A percentile compares a stretch with the other conserved stretches of the same genome.
Evolutionary conservation across 495 filamentous ascomycete species (phyloP).

Genomic region (Daldinia bambusicola): DNA sequence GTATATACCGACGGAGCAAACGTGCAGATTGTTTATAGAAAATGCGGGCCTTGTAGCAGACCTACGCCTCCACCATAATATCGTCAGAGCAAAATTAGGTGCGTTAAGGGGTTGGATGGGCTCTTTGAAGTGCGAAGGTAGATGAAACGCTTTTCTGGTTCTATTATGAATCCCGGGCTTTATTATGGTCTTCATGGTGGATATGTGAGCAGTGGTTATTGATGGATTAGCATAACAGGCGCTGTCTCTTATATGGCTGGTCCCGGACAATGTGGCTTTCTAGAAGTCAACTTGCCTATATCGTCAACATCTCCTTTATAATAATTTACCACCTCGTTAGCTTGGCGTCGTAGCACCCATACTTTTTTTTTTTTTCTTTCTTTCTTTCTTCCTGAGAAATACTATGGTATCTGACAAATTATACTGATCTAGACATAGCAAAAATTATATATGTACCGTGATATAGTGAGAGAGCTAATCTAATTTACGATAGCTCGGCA

Average conservation of each 20-base stretch:
- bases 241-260: neutral
- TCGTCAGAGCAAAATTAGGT: neutral
- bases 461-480: neutral
- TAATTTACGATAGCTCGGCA: neutral
- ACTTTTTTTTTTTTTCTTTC: too few species aligned
- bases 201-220: neutral
- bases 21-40: conserved; percentile 10
- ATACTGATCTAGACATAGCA: neutral
- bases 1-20: conserved; percentile 14
- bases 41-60: conserved; percentile 11
- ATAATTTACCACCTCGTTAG: neutral
- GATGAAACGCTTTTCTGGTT: neutral
- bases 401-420: neutral
- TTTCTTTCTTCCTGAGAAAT: neutral
- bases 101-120: neutral
- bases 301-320: neutral
- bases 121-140: neutral
- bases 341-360: neutral
- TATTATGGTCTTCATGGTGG: neutral
- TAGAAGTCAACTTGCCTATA: neutral
- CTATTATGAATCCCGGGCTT: neutral
- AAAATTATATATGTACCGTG: neutral
- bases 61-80: conserved; percentile 12
- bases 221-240: neutral
- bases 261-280: neutral